These are phyloP conservation scores for Talaromyces piceae DNA, from an alignment of 2,329 filamentous ascomycete species.

Conservation along the genomic window DNA sequence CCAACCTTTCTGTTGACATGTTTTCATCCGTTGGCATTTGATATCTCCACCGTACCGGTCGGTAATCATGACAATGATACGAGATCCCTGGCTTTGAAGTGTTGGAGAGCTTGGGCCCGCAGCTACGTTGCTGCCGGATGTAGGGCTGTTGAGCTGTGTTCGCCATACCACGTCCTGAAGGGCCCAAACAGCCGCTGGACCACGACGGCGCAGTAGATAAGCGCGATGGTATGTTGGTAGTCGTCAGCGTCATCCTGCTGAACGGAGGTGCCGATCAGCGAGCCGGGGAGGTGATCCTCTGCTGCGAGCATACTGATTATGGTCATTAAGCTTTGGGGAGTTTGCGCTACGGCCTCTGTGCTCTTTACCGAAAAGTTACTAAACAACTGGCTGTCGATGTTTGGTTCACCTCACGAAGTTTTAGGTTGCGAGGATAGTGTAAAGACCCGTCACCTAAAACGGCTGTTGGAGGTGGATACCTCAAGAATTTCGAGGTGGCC, in stretches of 20 bases:
- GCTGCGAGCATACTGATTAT: neutral
- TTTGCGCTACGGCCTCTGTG: too few relatives aligned
- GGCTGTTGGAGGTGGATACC: neutral
- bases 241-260: neutral
- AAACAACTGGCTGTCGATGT: neutral
- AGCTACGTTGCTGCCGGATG: neutral
- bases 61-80: too few relatives aligned
- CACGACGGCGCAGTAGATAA: neutral
- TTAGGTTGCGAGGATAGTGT: too few relatives aligned
- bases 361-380: too few relatives aligned
- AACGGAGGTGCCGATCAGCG: neutral
- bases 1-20: neutral
- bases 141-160: neutral
- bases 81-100: too few relatives aligned
- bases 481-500: too few relatives aligned
- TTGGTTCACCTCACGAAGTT: too few relatives aligned
- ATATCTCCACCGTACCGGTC: too few relatives aligned
- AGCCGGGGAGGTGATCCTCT: neutral
- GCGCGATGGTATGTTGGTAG: neutral
- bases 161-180: neutral
- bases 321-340: neutral
- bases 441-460: neutral
- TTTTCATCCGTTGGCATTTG: neutral
- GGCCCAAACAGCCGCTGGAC: neutral
- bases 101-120: too few relatives aligned